Evolutionary conservation across 306 rosid species (phyloP).

Genomic region (Lathyrus tuberosus): DNA sequence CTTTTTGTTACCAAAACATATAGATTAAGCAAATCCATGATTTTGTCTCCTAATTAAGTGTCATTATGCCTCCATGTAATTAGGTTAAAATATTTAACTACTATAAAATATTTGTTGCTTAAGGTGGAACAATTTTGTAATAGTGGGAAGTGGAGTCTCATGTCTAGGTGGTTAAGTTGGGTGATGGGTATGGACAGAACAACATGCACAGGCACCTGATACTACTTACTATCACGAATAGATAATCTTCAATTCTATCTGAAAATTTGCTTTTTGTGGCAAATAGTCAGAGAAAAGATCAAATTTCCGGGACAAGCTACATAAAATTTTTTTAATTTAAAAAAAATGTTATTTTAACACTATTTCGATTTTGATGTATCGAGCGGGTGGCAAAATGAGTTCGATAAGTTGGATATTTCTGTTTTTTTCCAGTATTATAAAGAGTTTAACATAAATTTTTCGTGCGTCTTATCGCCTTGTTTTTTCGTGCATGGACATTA

Average conservation of each 20-base stretch:
- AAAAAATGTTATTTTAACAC: too few relatives aligned
- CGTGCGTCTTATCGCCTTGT: too few relatives aligned
- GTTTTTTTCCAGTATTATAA: too few relatives aligned
- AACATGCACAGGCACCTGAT: conserved; percentile 74
- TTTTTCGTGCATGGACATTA: too few relatives aligned
- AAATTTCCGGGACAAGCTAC: conserved; percentile 55
- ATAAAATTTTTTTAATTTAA: too few relatives aligned
- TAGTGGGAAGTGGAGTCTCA: conserved; percentile 48
- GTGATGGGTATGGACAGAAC: conserved; percentile 65
- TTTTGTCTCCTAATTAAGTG: conserved; percentile 27
- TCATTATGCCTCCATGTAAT: background rate
- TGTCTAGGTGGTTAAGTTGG: conserved; percentile 39
- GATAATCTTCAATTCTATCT: conserved; percentile 54
- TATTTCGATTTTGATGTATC: too few relatives aligned
- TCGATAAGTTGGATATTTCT: too few relatives aligned
- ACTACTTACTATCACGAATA: conserved; percentile 53
- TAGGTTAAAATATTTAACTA: conserved; percentile 31
- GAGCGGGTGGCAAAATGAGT: too few relatives aligned
- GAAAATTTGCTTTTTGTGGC: conserved; percentile 52
- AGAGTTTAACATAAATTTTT: too few relatives aligned
- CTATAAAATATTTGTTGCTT: conserved; percentile 37
- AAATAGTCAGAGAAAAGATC: conserved; percentile 51
- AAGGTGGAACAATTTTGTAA: conserved; percentile 39
- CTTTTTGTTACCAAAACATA: conserved; percentile 27
- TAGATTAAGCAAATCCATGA: conserved; percentile 17